Percentiles rank a stretch among this genome's conserved stretches.
phyloP scores from a whole-genome alignment of 306 rosid species.

The Rubus idaeus region DNA sequence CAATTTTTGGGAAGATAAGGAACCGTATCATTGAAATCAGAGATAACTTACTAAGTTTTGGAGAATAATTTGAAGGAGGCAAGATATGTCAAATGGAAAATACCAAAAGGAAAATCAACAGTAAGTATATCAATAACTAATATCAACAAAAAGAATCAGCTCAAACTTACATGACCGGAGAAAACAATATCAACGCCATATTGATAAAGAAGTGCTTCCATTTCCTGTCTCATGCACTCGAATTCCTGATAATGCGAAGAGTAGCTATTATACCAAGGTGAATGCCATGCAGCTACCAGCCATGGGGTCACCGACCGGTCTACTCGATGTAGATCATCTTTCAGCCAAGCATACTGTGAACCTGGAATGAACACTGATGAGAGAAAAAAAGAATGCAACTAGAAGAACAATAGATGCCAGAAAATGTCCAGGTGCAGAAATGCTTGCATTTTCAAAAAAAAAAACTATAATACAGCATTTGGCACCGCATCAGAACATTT shows the following conservation, averaged over 20 bases:
- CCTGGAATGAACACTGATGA: slow-evolving; percentile 46
- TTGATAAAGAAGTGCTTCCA: slow-evolving; percentile 80
- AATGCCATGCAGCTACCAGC: slow-evolving; percentile 83
- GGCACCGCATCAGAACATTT: background rate
- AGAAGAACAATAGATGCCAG: background rate
- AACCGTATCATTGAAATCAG: background rate
- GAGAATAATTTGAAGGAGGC: background rate
- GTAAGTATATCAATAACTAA: background rate
- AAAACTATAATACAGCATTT: background rate
- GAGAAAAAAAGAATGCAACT: background rate
- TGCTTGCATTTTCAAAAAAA: background rate
- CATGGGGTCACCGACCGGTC: slow-evolving; percentile 75
- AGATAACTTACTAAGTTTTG: background rate
- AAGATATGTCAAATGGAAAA: background rate
- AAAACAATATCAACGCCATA: slow-evolving; percentile 70
- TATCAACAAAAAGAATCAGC: background rate
- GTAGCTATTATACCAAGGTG: slow-evolving; percentile 94
- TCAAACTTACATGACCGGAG: slow-evolving; percentile 79
- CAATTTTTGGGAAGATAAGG: background rate
- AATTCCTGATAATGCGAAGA: slow-evolving; percentile 86
- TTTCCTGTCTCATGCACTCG: slow-evolving; percentile 92
- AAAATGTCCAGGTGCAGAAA: background rate
- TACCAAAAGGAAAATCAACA: background rate
- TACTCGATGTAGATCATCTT: slow-evolving; percentile 48
- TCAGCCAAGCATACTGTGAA: slow-evolving; percentile 81